Evolutionary conservation across 2,329 filamentous ascomycete genomes (phyloP), one percentile per base, ranked within the genome.

Genomic region (Coniochaeta sp.): DNA sequence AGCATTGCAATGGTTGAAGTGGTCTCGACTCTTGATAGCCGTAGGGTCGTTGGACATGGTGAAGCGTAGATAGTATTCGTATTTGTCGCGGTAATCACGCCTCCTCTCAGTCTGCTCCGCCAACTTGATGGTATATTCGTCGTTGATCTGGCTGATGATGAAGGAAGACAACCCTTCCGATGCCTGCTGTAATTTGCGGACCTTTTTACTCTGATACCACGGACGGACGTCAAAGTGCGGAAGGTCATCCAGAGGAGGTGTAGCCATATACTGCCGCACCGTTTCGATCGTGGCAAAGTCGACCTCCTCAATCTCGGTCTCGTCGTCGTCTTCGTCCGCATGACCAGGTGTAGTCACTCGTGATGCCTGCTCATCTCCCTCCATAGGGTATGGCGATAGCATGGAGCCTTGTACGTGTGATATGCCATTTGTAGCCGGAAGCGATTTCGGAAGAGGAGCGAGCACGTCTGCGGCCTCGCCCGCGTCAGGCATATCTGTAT

Each of bases 1-100:
- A 33, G 75, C 73, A 2, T 73, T 67, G 5, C 74, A 69, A 55
- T 72, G 74, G 9, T 76, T 75, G 59, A 83, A 83, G 59, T 82
- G 83, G 11, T 83, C 81, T 26, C 82, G 76, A 62, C 79, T 84
- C 66, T 81, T 83, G 17, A 79, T 69, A 1, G 83, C 82, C 9
- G 77, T 74, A 2, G 81, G 80, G 55, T 85, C 82, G 61, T 78
- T 76, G 1, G 83, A 85, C 62, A 77, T 70, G 8, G 83, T 85
- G 61, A 83, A 86, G 9, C 79, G 72, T 3, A 85, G 73, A 62
- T 86, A 86, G 1, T 69, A 67, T 40, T 77, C 71, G 62, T 85
- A 86, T 9, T 77, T 80, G 1, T 71, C 70, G 0, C 73, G 69
- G 62, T 85, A 85, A 1, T 70, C 64, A 43, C 75, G 68, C 57